Conservation (phyloP, 768 basidiomycete genomes). For the Hemileccinum rubropunctum region DNA sequence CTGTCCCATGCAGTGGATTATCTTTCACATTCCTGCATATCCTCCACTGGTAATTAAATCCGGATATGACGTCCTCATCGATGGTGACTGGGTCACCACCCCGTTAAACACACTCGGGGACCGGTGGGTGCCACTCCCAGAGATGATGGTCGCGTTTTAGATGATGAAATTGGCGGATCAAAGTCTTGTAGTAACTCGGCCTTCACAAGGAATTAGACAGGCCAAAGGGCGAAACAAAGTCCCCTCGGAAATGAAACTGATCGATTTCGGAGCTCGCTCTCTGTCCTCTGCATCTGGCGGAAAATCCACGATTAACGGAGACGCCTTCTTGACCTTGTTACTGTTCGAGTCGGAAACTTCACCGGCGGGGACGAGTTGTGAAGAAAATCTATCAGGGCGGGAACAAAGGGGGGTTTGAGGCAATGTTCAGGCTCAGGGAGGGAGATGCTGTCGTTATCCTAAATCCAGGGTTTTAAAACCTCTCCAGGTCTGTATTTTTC, state of each 20-base stretch:
- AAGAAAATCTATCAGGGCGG: slow-evolving; percentile 79
- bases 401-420: slow-evolving; percentile 93
- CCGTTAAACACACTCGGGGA: too few species aligned
- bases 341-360: slow-evolving; percentile 95
- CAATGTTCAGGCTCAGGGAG: slow-evolving; percentile 79
- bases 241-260: slow-evolving; percentile 71
- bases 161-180: slow-evolving; percentile 21
- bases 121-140: slow-evolving; percentile 51
- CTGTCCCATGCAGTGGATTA: too few species aligned
- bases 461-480: slow-evolving; percentile 87
- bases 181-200: slow-evolving; percentile 1
- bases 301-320: slow-evolving; percentile 65
- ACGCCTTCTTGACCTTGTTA: slow-evolving; percentile 77
- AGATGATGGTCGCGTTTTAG: slow-evolving; percentile 43
- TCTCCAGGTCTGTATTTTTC: slow-evolving; percentile 56
- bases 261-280: slow-evolving; percentile 72
- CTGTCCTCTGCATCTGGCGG: slow-evolving; percentile 54
- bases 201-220: slow-evolving; percentile 16
- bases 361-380: too few species aligned
- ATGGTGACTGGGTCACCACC: too few species aligned
- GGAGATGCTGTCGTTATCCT: slow-evolving; percentile 89
- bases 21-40: too few species aligned
- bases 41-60: too few species aligned
- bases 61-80: too few species aligned
- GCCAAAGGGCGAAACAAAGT: slow-evolving; percentile 31